phyloP scores from a whole-genome alignment of 2,329 filamentous ascomycete genomes.

The Fusarium keratoplasticum region DNA sequence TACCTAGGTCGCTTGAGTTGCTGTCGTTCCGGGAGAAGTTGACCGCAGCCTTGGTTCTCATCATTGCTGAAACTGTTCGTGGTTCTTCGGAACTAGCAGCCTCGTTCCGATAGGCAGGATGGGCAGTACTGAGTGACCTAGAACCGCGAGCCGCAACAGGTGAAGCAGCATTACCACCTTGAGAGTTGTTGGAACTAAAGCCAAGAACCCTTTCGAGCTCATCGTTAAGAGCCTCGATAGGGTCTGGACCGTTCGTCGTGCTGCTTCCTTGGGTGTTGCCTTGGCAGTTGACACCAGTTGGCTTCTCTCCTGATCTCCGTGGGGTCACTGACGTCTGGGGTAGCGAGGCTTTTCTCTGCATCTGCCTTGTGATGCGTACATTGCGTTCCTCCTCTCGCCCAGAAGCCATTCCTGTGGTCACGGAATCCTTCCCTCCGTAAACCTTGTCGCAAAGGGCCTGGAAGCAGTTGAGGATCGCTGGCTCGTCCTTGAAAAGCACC shows the following conservation, averaged over 20 bases:
- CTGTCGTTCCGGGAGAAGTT: slow-evolving; percentile 50
- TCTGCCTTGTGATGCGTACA: background rate
- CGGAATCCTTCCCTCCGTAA: slow-evolving; percentile 46
- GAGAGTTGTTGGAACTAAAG: background rate
- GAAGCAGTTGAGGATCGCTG: slow-evolving; percentile 58
- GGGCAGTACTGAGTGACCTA: background rate
- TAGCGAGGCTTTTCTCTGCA: background rate
- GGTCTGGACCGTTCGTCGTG: slow-evolving; percentile 8
- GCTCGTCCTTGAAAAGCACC: slow-evolving; percentile 73
- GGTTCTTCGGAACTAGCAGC: background rate
- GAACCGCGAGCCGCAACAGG: background rate
- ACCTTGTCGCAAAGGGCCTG: slow-evolving; percentile 55
- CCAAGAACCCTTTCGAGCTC: slow-evolving; percentile 12
- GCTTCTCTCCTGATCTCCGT: background rate
- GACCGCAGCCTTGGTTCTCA: slow-evolving; percentile 47
- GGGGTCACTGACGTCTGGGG: background rate
- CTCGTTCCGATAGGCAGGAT: background rate
- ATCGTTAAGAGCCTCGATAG: slow-evolving; percentile 22
- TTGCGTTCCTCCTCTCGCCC: background rate
- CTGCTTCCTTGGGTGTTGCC: background rate
- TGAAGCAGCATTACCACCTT: background rate
- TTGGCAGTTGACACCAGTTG: background rate
- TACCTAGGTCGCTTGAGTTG: slow-evolving; percentile 46
- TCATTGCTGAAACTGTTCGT: slow-evolving; percentile 20
- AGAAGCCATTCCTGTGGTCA: background rate